phyloP scores from a whole-genome alignment of 1,284 basidiomycete genomes.

The Abortiporus biennis region DNA sequence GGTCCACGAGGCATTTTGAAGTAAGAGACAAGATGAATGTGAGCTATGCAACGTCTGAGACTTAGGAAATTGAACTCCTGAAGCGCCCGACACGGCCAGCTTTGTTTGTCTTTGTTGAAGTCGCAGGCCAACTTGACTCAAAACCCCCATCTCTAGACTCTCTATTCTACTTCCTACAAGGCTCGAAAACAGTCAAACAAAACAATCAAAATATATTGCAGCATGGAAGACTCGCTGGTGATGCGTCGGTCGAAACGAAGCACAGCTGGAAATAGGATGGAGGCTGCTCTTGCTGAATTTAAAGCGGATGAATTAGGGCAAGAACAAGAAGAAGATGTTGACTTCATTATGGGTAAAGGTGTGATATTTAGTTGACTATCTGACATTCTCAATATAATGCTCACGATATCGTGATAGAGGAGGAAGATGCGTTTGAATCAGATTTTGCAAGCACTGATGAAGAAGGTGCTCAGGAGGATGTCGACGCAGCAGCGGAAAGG shows the following conservation, averaged over 20 bases:
- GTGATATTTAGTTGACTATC: conserved; percentile 4
- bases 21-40: background rate
- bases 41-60: background rate
- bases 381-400: conserved; percentile 3
- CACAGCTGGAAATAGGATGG: conserved; percentile 78
- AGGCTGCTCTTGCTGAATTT: conserved; percentile 68
- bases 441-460: conserved; percentile 82
- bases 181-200: too few species aligned
- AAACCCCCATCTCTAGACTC: background rate
- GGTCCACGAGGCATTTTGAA: conserved; percentile 33
- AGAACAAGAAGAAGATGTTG: conserved; percentile 64
- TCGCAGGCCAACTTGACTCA: conserved; percentile 2
- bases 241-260: conserved; percentile 56
- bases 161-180: background rate
- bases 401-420: conserved; percentile 39
- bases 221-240: conserved; percentile 44
- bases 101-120: conserved; percentile 19
- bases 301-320: conserved; percentile 46
- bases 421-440: conserved; percentile 73
- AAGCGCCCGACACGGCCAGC: conserved; percentile 1
- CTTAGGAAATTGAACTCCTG: too few species aligned
- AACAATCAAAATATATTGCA: too few species aligned
- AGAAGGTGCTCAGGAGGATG: conserved; percentile 49
- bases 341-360: conserved; percentile 64
- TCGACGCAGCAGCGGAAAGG: conserved; percentile 46